Conservation (phyloP, 192 early-diverging fungal genomes). For the Coemansia sp. region DNA sequence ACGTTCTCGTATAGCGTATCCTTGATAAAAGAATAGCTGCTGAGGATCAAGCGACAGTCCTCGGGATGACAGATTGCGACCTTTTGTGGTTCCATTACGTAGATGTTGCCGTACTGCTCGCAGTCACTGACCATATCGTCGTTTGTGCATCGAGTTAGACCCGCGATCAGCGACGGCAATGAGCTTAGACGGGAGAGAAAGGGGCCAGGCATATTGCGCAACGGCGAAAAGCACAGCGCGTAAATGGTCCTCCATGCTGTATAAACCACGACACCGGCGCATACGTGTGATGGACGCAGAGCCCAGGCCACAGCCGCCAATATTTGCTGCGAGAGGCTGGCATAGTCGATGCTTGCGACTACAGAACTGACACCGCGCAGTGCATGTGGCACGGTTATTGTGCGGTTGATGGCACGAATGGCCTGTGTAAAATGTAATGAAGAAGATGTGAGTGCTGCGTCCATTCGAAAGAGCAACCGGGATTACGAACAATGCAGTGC, state of each 20-base stretch:
- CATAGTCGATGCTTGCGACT: neutral
- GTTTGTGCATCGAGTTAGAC: slow-evolving; percentile 20
- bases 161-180: slow-evolving; percentile 15
- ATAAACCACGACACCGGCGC: slow-evolving; percentile 9
- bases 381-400: neutral
- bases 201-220: slow-evolving; percentile 33
- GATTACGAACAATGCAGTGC: neutral
- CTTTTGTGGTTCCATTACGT: slow-evolving; percentile 30
- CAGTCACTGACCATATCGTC: slow-evolving; percentile 32
- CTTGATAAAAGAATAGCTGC: slow-evolving; percentile 34
- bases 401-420: neutral
- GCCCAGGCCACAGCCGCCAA: neutral
- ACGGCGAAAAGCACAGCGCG: slow-evolving; percentile 28
- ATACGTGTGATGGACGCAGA: slow-evolving; percentile 6
- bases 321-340: slow-evolving; percentile 3
- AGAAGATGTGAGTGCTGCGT: neutral
- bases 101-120: slow-evolving; percentile 31
- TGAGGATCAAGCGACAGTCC: slow-evolving; percentile 32
- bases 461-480: neutral
- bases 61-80: slow-evolving; percentile 40
- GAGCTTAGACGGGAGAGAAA: slow-evolving; percentile 21
- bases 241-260: slow-evolving; percentile 7
- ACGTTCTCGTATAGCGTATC: slow-evolving; percentile 27
- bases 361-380: neutral
- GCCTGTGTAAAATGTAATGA: neutral